Percentiles rank a stretch among this genome's conserved stretches.
Conservation (phyloP, 2,329 filamentous ascomycete species). For the Beauveria medogensis region DNA sequence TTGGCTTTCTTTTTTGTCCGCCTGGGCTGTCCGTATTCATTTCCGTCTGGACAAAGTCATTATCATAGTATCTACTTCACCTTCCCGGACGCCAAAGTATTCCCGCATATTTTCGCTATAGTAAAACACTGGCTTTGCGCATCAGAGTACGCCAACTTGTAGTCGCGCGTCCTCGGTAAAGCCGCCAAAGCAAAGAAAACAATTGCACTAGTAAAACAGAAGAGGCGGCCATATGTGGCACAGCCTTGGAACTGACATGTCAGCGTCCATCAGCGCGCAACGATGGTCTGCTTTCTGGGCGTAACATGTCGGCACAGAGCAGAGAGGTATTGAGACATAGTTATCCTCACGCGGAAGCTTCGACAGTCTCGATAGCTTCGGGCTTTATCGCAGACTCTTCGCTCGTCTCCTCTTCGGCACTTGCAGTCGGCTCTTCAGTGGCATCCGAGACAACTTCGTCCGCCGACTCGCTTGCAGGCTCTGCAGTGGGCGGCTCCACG, state of each 20-base stretch:
- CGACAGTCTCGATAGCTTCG: not conserved
- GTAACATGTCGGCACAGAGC: not conserved
- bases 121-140: not conserved
- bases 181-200: not conserved
- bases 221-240: not conserved
- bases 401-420: not conserved
- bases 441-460: not conserved
- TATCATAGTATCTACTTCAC: constrained; percentile 4
- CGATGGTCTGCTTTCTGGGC: not conserved
- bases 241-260: not conserved
- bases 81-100: constrained; percentile 4
- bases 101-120: constrained; percentile 6
- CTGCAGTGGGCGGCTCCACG: constrained; percentile 12
- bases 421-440: not conserved
- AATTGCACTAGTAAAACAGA: not conserved
- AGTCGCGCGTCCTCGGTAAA: not conserved
- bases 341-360: not conserved
- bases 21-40: not conserved
- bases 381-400: not conserved
- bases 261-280: too few relatives aligned
- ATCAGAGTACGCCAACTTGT: not conserved
- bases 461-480: not conserved
- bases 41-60: not conserved
- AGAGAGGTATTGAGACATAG: not conserved
- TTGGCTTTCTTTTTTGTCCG: not conserved